A percentile compares a stretch with the other conserved stretches of the same genome.
These are phyloP conservation scores for Phytophthora fragariae DNA, from an alignment of 352 stramenopile genomes.

Conservation along the genomic window DNA sequence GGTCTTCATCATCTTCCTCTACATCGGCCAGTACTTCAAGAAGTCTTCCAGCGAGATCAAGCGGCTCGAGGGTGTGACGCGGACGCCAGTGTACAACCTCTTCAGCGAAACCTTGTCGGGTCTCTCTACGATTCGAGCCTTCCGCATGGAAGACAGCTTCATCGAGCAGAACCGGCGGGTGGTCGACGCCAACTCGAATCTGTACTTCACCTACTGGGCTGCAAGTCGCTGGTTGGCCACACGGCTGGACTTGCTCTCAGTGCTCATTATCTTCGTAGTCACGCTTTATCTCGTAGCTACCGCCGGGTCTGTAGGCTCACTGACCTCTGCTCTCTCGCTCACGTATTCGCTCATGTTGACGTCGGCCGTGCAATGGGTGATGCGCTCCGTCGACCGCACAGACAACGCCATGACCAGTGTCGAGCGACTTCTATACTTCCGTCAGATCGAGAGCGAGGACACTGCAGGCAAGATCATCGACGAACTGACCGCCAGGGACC, in stretches of 20 bases:
- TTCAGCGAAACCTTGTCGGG: constrained; percentile 93
- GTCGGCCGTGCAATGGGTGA: constrained; percentile 52
- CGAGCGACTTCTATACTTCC: constrained; percentile 42
- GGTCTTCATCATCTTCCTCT: constrained; percentile 58
- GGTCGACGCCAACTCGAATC: constrained; percentile 39
- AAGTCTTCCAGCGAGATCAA: constrained; percentile 88
- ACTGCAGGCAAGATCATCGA: neutral
- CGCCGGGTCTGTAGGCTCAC: constrained; percentile 29
- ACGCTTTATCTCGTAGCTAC: constrained; percentile 82
- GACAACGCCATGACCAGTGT: constrained; percentile 53
- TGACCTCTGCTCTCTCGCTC: constrained; percentile 36
- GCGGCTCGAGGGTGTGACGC: constrained; percentile 90
- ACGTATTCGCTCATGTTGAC: constrained; percentile 44
- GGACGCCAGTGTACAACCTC: constrained; percentile 92
- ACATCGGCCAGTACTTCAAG: constrained; percentile 88
- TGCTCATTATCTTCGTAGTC: constrained; percentile 88
- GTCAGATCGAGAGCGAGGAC: constrained; percentile 44
- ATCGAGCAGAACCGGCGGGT: constrained; percentile 35
- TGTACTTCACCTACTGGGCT: constrained; percentile 46
- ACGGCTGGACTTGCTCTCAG: constrained; percentile 77
- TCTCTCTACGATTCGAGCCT: constrained; percentile 92
- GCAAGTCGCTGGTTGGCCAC: constrained; percentile 92
- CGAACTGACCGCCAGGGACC: neutral
- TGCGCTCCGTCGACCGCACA: constrained; percentile 47
- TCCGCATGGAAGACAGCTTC: constrained; percentile 46